Evolutionary conservation across 2,329 filamentous ascomycete genomes (phyloP).

Genomic region (Leptoxyphium fumago): DNA sequence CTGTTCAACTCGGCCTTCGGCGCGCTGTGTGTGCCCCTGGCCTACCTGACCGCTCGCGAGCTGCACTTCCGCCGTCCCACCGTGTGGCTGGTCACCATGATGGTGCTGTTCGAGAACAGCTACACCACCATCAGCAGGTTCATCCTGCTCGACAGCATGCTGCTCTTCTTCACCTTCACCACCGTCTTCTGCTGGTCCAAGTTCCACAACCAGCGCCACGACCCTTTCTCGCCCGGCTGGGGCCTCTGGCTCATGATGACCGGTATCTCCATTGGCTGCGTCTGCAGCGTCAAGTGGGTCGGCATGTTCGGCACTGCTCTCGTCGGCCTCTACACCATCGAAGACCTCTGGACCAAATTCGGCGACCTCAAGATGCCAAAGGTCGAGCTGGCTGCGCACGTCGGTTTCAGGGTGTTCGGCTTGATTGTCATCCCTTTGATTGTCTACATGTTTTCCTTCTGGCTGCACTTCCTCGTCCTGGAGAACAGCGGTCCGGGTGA

Average conservation of each 20-base stretch:
- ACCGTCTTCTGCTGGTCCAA: conserved; percentile 95
- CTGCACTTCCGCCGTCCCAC: conserved; percentile 73
- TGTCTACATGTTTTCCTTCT: conserved; percentile 94
- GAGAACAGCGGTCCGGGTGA: conserved; percentile 90
- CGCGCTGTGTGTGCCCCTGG: conserved; percentile 78
- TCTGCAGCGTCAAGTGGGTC: conserved; percentile 97
- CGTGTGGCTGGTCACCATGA: conserved; percentile 88
- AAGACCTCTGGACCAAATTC: conserved; percentile 98
- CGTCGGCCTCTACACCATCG: conserved; percentile 86
- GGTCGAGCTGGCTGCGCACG: conserved; percentile 60
- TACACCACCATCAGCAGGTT: conserved; percentile 98
- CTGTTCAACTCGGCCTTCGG: conserved; percentile 94
- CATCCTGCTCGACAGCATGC: conserved; percentile 96
- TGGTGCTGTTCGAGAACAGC: conserved; percentile 98
- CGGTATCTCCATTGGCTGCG: conserved; percentile 89
- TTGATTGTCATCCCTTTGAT: conserved; percentile 78
- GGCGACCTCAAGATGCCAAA: conserved; percentile 84
- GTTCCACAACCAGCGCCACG: conserved; percentile 76
- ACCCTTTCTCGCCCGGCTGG: conserved; percentile 84
- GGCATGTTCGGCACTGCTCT: conserved; percentile 90
- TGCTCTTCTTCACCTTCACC: conserved; percentile 95
- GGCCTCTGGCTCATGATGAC: conserved; percentile 89
- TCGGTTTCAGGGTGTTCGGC: conserved; percentile 66
- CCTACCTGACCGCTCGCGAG: conserved; percentile 89
- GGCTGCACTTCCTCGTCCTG: conserved; percentile 82